phyloP scores from a whole-genome alignment of 2,329 filamentous ascomycete genomes.

The Pseudogymnoascus sp. region DNA sequence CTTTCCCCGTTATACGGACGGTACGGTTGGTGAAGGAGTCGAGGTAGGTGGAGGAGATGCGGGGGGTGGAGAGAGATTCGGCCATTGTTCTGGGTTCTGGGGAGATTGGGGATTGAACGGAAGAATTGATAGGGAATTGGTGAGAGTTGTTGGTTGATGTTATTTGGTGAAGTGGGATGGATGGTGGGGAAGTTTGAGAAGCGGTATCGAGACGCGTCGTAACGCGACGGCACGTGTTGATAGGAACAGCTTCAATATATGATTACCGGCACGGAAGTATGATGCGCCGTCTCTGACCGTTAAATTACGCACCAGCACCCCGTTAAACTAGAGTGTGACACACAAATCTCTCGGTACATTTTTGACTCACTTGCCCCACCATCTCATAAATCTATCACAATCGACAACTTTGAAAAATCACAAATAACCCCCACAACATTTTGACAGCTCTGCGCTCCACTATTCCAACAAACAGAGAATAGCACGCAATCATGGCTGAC shows the following conservation, averaged over 20 bases:
- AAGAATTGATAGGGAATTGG: neutral
- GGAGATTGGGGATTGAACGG: neutral
- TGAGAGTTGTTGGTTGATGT: conserved; percentile 6
- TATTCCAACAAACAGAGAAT: neutral
- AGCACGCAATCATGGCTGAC: conserved; percentile 25
- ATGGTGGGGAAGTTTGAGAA: conserved; percentile 6
- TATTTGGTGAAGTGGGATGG: conserved; percentile 3
- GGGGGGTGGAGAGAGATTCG: conserved; percentile 63
- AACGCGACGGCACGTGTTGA: conserved; percentile 6
- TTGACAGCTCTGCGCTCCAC: conserved; percentile 7
- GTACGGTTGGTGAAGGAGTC: conserved; percentile 65
- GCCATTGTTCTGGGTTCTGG: conserved; percentile 47
- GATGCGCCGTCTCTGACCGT: neutral
- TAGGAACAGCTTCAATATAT: neutral
- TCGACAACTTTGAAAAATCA: conserved; percentile 6
- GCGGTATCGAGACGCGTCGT: neutral
- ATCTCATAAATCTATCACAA: conserved; percentile 7
- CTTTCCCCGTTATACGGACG: conserved; percentile 80
- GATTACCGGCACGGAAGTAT: neutral
- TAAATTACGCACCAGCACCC: neutral
- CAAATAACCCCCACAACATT: neutral
- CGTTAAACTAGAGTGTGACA: neutral
- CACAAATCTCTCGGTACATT: conserved; percentile 1
- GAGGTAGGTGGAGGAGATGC: conserved; percentile 74
- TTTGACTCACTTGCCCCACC: conserved; percentile 7